Conservation (phyloP, 345 rosid genomes). For the Corchorus capsularis region DNA sequence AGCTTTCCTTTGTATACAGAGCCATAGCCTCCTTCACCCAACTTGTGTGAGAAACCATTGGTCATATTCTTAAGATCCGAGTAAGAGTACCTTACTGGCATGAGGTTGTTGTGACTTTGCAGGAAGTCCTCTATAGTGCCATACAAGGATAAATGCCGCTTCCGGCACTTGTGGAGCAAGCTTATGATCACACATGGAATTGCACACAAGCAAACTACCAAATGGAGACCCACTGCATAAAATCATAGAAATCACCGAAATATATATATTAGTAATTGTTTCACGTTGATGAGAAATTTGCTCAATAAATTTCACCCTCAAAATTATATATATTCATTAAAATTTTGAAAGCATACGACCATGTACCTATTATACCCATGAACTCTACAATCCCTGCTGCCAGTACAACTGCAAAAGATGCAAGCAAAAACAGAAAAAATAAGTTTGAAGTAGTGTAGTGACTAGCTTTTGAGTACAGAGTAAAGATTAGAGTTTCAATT, state of each 20-base stretch:
- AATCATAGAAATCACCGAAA: background rate
- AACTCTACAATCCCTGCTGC: too few species aligned
- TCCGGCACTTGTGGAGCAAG: background rate
- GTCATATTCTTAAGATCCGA: conserved; percentile 6
- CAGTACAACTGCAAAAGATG: too few species aligned
- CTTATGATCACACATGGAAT: background rate
- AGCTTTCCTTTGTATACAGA: conserved; percentile 15
- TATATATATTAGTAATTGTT: background rate
- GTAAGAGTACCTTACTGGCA: conserved; percentile 7
- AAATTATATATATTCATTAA: too few species aligned
- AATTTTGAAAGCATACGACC: too few species aligned
- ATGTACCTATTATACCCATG: too few species aligned
- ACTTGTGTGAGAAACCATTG: background rate
- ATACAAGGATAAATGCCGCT: background rate
- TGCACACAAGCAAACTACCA: background rate
- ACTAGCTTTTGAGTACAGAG: too few species aligned
- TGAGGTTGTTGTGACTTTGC: background rate
- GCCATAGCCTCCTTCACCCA: conserved; percentile 20
- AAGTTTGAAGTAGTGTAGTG: too few species aligned
- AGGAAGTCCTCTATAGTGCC: background rate
- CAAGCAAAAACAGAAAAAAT: too few species aligned
- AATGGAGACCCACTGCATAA: background rate
- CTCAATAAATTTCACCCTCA: too few species aligned
- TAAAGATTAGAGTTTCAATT: too few species aligned
- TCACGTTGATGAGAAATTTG: too few species aligned